Evolutionary conservation across 208 protist genomes (phyloP).

Genomic region (Trypanosoma avium): DNA sequence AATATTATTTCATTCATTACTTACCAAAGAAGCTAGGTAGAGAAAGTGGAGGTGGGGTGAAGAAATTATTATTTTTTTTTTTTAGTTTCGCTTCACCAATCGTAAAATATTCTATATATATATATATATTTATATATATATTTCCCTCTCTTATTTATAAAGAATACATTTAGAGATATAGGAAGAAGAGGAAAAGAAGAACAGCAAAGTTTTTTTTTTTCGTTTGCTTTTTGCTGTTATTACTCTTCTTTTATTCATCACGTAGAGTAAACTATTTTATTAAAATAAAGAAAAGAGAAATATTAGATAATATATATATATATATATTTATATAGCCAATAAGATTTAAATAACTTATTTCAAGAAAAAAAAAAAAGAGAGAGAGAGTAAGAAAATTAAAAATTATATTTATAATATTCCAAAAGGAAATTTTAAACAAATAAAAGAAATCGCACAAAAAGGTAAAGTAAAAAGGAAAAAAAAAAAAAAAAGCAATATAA

Average conservation of each 20-base stretch:
- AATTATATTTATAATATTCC: too few species aligned
- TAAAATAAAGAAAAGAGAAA: conserved; percentile 1
- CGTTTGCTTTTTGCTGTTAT: too few species aligned
- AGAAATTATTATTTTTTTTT: too few species aligned
- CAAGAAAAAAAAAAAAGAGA: neutral
- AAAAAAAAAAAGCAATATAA: neutral
- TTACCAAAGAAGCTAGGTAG: too few species aligned
- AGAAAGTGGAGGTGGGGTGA: neutral
- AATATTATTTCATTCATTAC: neutral
- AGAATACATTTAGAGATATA: conserved; percentile 11
- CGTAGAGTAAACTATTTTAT: too few species aligned
- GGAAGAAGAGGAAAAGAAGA: too few species aligned
- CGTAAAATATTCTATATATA: conserved; percentile 17
- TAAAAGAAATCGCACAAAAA: neutral
- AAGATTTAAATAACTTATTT: neutral
- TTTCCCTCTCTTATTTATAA: too few species aligned
- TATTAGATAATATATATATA: neutral
- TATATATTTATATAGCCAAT: neutral
- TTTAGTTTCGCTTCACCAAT: too few species aligned
- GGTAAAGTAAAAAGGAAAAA: neutral
- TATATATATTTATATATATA: conserved; percentile 9
- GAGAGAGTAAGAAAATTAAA: neutral
- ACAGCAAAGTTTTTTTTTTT: too few species aligned
- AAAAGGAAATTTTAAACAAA: conserved; percentile 5
- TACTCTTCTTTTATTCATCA: too few species aligned